Base-by-base conservation (phyloP, 345 rosid species). In the Dimocarpus longan region DNA sequence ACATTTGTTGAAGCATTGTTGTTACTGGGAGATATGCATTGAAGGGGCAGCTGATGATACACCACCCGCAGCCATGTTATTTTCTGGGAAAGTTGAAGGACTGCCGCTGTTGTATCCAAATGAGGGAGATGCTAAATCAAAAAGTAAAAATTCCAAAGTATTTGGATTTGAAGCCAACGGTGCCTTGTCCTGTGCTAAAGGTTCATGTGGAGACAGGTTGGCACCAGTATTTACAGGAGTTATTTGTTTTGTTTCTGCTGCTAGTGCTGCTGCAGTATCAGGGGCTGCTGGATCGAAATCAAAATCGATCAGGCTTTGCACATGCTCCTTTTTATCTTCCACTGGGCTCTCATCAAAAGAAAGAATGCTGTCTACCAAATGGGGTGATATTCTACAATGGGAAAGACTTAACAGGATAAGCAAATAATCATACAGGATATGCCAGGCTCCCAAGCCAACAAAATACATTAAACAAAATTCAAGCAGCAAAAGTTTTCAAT, bases 101-200 rank as follows among this genome's bases (percentile, higher is more conserved):
- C 78, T 72, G 5, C 9, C 59, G 62, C 48, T 40, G 54, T 73
- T 80, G 65, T 75, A 79, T 59, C 44, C 77, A 72, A 82, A 79
- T 21, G 71, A 62, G 63, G 40, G 87, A 79, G 37, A 77, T 5
- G 92, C 83, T 75, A 86, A 68, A 59, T 90, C 95, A 50, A 84
- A 80, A 57, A 94, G 79, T 78, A 94, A 85, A 83, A 80, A 85
- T 77, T 94, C 94, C 82, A 91, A 79, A 60, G 90, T 85, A 81
- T 82, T 89, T 66, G 84, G 84, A 57, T 74, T 82, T 81, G 92
- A 85, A 5, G 74, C 77, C 6, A 74, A 77, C 24, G 78, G 70
- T 6, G 40, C 63, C 81, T 75, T 86, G 74, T 82, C 74, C 69
- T 87, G 75, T 19, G 70, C 60, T 32, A 83, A 40, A 32, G 84